Base-by-base conservation (phyloP, 257 asterid genomes). In the Agastache rugosa region DNA sequence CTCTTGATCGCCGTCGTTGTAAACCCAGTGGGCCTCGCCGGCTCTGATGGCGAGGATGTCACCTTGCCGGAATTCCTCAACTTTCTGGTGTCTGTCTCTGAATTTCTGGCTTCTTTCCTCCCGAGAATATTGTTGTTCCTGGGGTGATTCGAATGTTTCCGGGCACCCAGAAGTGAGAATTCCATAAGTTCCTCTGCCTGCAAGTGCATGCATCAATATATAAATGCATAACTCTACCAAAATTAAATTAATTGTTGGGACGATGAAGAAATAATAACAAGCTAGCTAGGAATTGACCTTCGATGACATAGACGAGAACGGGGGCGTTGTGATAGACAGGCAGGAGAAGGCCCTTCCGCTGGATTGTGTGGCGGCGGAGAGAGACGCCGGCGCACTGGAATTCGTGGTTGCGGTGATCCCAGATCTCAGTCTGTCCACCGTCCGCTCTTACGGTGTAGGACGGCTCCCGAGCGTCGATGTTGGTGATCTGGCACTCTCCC, bases 11-110 rank as follows among this genome's bases (percentile, higher is more conserved):
- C 90, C 96, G 11, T 72, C 76, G 68, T 87, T 91, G 86, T 85
- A 87, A 55, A 72, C 62, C 96, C 97, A 91, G 66, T 85, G 93
- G 48, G 89, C 86, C 12, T 87, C 77, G 1, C 90, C 96, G 2
- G 90, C 90, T 0, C 83, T 83, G 29, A 84, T 2, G 2, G 92
- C 90, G 1, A 89, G 0, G 25, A 89, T 8, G 25, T 91, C 96
- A 3, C 97, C 97, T 48, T 75, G 48, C 1, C 78, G 64, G 23
- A 81, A 54, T 17, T 73, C 74, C 37, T 45, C 80, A 11, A 89
- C 78, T 29, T 82, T 87, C 80, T 87, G 93, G 58, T 85, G 93
- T 0, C 66, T 64, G 67, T 86, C 93, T 3, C 63, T 62, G 70
- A 83, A 79, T 27, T 80, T 81, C 81, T 71, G 82, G n/a, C 80